Evolutionary conservation across 805 yeast species (phyloP), one percentile per base, ranked within the genome.

Genomic region (Nakazawaea wickerhamii): DNA sequence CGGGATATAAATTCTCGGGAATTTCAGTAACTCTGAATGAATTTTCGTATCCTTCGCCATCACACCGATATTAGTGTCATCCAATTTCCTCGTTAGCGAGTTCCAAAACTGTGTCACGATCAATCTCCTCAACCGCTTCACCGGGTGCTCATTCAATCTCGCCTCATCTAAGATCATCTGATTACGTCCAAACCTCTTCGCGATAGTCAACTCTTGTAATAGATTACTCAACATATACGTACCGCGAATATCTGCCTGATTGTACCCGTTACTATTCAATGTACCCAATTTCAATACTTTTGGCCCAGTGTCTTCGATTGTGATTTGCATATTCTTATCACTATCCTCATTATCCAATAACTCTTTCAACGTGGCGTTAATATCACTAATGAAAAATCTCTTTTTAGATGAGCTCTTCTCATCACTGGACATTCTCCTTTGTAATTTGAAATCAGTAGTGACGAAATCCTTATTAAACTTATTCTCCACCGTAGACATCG

Each of bases 191-290:
- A 80, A 75, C 44, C 84, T 67, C 56, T 84, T 78, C 11, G 96
- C 96, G 47, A 88, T 79, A 0, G 96, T 87, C 50, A 89, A 68
- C 61, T 89, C 97, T 64, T 89, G 96, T 43, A 89, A 68, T 30
- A 90, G 63, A 60, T 90, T 90, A 0, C 93, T 81, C 38, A 89
- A 64, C 90, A 84, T 84, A 56, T 89, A 89, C 0, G 96, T 89
- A 3, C 97, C 97, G 46, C 95, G 67, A 43, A 89, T 72, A 47
- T 81, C 85, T 42, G 75, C 74, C 51, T 76, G 81, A 30, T 77
- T 80, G 63, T 64, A 86, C 1, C 96, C 97, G 53, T 80, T 77
- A 3, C 95, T 87, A 56, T 85, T 84, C 28, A 81, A 87, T 2
- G 97, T 87, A 7, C 93, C 93, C 11, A 86, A 67, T 51, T 76